Evolutionary conservation across 257 asterid genomes (phyloP).

Genomic region (Thymus quinquecostatus): DNA sequence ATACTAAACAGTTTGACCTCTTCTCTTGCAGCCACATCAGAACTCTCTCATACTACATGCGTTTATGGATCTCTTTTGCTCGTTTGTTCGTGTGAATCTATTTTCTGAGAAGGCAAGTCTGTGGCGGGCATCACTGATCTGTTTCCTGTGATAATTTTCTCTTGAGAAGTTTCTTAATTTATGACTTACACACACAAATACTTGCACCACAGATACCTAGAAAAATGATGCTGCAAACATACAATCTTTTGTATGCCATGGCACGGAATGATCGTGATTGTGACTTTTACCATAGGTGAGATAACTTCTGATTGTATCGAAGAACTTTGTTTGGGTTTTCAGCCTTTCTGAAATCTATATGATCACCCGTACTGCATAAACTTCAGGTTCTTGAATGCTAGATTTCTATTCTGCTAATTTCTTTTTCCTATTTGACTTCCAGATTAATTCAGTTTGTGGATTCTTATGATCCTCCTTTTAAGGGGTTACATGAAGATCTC

Average conservation of each 20-base stretch:
- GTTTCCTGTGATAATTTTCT: slow-evolving; percentile 17
- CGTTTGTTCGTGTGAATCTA: slow-evolving; percentile 97
- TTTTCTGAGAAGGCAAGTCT: slow-evolving; percentile 86
- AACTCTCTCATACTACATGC: slow-evolving; percentile 95
- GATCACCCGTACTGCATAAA: background rate
- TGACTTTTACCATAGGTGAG: slow-evolving; percentile 93
- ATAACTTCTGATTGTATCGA: slow-evolving; percentile 20
- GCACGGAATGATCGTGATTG: slow-evolving; percentile 88
- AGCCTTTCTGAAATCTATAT: slow-evolving; percentile 17
- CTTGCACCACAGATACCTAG: slow-evolving; percentile 73
- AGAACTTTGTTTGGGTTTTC: slow-evolving; percentile 20
- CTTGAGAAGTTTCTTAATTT: slow-evolving; percentile 18
- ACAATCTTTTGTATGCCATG: slow-evolving; percentile 89
- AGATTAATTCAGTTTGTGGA: slow-evolving; percentile 93
- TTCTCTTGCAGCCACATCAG: slow-evolving; percentile 91
- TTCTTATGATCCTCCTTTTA: slow-evolving; percentile 95
- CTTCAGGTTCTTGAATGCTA: slow-evolving; percentile 30
- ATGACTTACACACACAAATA: slow-evolving; percentile 28
- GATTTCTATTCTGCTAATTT: slow-evolving; percentile 41
- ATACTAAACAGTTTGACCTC: slow-evolving; percentile 33
- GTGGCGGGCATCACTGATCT: slow-evolving; percentile 7
- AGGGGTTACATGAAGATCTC: slow-evolving; percentile 98
- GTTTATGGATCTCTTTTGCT: slow-evolving; percentile 97
- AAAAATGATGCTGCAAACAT: slow-evolving; percentile 93
- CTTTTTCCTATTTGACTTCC: slow-evolving; percentile 37